Evolutionary conservation across 2,329 filamentous ascomycete genomes (phyloP), one percentile per base, ranked within the genome.

Genomic region (Didymella lethalis): DNA sequence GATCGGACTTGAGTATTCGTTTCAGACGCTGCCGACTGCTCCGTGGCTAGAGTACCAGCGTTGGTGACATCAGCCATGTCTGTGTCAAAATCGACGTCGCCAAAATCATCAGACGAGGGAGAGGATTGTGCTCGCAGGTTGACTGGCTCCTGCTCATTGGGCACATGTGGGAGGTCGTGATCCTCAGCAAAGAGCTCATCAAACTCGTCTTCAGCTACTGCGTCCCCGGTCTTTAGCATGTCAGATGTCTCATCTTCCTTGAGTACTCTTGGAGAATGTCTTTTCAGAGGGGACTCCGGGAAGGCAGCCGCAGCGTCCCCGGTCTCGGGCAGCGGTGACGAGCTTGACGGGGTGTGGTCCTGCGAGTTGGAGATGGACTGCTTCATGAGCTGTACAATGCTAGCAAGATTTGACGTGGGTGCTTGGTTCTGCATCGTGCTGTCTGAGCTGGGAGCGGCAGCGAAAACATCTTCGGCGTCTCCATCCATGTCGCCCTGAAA

Each of bases 331-430:
- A 82, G 63, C 1, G 81, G 81, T 29, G 79, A 82, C 10, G 81
- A 83, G 66, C 81, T 83, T 8, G 80, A 81, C 1, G 80, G 81
- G 23, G 72, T 66, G 16, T 71, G 64, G 7, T 69, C 69, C 12
- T 64, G 64, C 10, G 68, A 64, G 38, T 68, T 68, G 7, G 76
- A 73, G 7, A 82, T 74, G 36, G 78, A 78, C 51, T 82, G 79
- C 59, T 79, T 78, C 65, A 83, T 79, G 49, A 76, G 75, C 62
- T 82, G 77, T 4, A 83, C 58, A 61, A 76, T 73, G 25, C 65
- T 69, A 23, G 68, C 71, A 18, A 76, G 61, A 23, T 74, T 75
- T 7, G 72, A 69, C 31, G 67, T 68, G 16, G 61, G 43, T 11
- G 68, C 65, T 36, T 68, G 66, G 3, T 59, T 69, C 29, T 72